These are phyloP conservation scores for Xylariaceae sp. DNA, from an alignment of 2,329 filamentous ascomycete species.

Conservation along the genomic window DNA sequence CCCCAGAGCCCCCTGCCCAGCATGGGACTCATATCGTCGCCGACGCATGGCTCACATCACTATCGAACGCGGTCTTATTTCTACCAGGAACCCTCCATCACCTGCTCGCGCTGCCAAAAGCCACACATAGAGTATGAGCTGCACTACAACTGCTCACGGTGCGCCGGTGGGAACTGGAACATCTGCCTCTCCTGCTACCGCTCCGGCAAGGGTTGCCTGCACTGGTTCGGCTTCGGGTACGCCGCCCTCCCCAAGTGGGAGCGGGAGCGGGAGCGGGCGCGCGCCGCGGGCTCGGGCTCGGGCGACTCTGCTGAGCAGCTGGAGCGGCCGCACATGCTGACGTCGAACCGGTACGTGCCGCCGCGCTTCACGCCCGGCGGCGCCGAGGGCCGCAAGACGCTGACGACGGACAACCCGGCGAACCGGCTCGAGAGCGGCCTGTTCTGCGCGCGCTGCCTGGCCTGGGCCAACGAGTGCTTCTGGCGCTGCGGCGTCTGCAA, in stretches of 20 bases:
- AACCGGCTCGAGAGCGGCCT: constrained; percentile 67
- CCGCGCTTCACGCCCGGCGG: constrained; percentile 43
- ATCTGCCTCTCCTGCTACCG: constrained; percentile 79
- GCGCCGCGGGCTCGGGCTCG: constrained; percentile 28
- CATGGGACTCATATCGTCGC: constrained; percentile 24
- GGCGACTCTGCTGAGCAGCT: no score
- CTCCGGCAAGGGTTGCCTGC: constrained; percentile 63
- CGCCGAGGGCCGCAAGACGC: constrained; percentile 46
- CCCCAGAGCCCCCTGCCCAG: constrained; percentile 24
- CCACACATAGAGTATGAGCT: constrained; percentile 74
- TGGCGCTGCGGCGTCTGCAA: constrained; percentile 88
- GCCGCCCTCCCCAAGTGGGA: constrained; percentile 63
- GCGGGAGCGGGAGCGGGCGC: constrained; percentile 28
- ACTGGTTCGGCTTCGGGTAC: constrained; percentile 85
- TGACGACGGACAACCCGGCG: constrained; percentile 60
- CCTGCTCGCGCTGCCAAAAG: constrained; percentile 64
- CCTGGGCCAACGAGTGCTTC: constrained; percentile 73
- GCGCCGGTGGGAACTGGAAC: constrained; percentile 64
- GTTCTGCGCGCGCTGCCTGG: constrained; percentile 72
- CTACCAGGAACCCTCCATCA: constrained; percentile 64
- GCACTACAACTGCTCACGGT: constrained; percentile 74
- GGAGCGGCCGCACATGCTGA: constrained; percentile 50
- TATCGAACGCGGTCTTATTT: constrained; percentile 39
- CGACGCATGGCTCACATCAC: constrained; percentile 22
- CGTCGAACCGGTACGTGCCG: constrained; percentile 47